Evolutionary conservation across 2,329 filamentous ascomycete species (phyloP), one percentile per base, ranked within the genome.

Genomic region (Penicillium sp.): DNA sequence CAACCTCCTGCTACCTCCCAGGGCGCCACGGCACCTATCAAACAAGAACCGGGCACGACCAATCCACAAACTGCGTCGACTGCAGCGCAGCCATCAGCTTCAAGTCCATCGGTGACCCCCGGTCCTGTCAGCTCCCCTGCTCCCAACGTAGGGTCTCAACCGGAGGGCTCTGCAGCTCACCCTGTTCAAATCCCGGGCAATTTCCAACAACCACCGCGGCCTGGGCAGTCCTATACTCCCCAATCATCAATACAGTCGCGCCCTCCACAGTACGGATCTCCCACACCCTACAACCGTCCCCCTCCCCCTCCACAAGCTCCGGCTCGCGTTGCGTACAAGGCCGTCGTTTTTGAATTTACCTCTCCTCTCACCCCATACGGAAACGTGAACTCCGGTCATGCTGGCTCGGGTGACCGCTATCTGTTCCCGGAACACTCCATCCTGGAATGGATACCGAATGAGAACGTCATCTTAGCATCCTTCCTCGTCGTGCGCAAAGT

Each of bases 341-440:
- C 75, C 2, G 71, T 79, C 5, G 73, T 79, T 9, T 73, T 79
- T 41, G 77, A 79, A 54, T 77, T 78, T 33, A 70, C 72, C 10
- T 71, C 74, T 9, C 67, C 72, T 0, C 59, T 74, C 48, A 71
- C 71, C 3, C 71, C 72, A 2, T 73, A 73, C 33, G 71, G 70
- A 60, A 73, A 68, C 51, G 70, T 68, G 33, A 69, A 70, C 1
- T 72, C 73, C 0, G 67, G 67, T 3, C 72, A 75, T 53, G 68
- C 71, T 28, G 70, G 69, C 9, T 74, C 71, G 6, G 74, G 75
- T 10, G 77, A 79, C 58, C 71, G 77, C 18, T 79, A 75, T 58
- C 59, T 78, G 1, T 77, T 79, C 53, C 77, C 77, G 0, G 74
- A 78, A 56, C 63, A 77, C 59, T 72, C 75, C 3, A 78, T 79